Evolutionary conservation across 2,329 filamentous ascomycete genomes (phyloP).

Genomic region (Aschersonia sp.): DNA sequence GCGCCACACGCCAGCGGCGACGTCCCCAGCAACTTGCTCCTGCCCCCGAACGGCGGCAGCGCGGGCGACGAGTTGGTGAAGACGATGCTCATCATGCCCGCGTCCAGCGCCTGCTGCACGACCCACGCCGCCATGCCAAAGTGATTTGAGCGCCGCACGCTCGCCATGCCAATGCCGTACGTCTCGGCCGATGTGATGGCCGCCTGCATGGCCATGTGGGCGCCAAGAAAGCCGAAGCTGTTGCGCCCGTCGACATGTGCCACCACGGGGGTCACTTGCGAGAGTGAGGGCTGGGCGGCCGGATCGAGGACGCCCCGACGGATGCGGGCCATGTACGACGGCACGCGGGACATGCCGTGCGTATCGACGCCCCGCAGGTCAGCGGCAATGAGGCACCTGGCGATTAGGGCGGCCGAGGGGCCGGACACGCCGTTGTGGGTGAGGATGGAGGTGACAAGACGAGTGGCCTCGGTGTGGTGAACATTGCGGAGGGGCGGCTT

Average conservation of each 20-base stretch:
- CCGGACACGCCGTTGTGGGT: conserved; percentile 43
- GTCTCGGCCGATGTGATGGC: conserved; percentile 51
- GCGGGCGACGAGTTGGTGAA: conserved; percentile 62
- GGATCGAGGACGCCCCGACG: conserved; percentile 54
- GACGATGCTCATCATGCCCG: conserved; percentile 53
- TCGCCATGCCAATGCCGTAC: conserved; percentile 62
- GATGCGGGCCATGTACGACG: conserved; percentile 62
- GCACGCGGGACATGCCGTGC: conserved; percentile 62
- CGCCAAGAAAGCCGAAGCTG: conserved; percentile 62
- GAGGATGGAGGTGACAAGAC: conserved; percentile 40
- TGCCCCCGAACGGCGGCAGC: conserved; percentile 56
- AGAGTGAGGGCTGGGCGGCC: conserved; percentile 40
- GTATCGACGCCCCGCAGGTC: conserved; percentile 70
- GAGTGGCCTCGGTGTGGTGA: conserved; percentile 21
- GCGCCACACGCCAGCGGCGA: conserved; percentile 65
- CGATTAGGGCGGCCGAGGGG: conserved; percentile 45
- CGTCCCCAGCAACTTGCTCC: conserved; percentile 55
- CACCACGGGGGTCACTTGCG: conserved; percentile 54
- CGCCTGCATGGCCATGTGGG: conserved; percentile 47
- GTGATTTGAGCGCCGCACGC: conserved; percentile 64
- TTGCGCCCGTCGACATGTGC: conserved; percentile 55
- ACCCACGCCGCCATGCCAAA: conserved; percentile 76
- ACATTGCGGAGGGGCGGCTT: background rate
- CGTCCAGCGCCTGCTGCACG: conserved; percentile 63
- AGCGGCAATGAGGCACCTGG: conserved; percentile 55